Percentiles rank a stretch among this genome's conserved stretches.
Evolutionary conservation across 768 basidiomycete species (phyloP).

Genomic region (Russula vinacea): DNA sequence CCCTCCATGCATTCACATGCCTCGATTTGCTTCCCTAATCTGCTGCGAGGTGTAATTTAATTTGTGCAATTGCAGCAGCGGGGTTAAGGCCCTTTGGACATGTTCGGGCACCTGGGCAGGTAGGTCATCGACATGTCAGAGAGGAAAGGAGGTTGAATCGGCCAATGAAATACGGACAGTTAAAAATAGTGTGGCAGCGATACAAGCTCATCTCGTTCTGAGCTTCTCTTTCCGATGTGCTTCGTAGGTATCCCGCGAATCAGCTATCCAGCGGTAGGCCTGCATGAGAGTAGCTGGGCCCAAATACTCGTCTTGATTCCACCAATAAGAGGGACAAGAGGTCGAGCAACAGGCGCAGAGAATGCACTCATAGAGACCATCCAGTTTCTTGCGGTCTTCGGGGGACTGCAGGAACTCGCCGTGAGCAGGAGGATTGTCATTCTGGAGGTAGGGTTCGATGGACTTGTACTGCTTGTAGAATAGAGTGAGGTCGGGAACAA

Average conservation of each 20-base stretch:
- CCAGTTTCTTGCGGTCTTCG: slow-evolving; percentile 92
- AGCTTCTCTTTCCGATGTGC: slow-evolving; percentile 79
- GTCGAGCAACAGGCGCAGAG: slow-evolving; percentile 98
- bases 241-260: slow-evolving; percentile 83
- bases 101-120: slow-evolving; percentile 71
- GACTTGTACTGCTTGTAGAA: slow-evolving; percentile 99
- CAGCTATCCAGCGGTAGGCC: slow-evolving; percentile 97
- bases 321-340: slow-evolving; percentile 97
- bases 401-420: slow-evolving; percentile 87
- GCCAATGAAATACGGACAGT: slow-evolving; percentile 50
- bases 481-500: slow-evolving; percentile 85
- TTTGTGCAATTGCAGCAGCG: slow-evolving; percentile 86
- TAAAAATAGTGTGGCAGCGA: slow-evolving; percentile 98
- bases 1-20: neutral
- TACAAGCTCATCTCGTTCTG: slow-evolving; percentile 97
- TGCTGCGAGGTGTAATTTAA: slow-evolving; percentile 85
- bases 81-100: slow-evolving; percentile 97
- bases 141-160: slow-evolving; percentile 30
- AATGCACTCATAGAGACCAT: slow-evolving; percentile 93
- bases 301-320: slow-evolving; percentile 99
- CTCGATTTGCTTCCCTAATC: slow-evolving; percentile 44
- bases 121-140: neutral
- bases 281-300: slow-evolving; percentile 97
- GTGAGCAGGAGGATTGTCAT: slow-evolving; percentile 81
- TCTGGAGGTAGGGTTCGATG: slow-evolving; percentile 94